Conservation (phyloP, 371 early-diverging fungal genomes). For the Syncephalastrum monosporum region DNA sequence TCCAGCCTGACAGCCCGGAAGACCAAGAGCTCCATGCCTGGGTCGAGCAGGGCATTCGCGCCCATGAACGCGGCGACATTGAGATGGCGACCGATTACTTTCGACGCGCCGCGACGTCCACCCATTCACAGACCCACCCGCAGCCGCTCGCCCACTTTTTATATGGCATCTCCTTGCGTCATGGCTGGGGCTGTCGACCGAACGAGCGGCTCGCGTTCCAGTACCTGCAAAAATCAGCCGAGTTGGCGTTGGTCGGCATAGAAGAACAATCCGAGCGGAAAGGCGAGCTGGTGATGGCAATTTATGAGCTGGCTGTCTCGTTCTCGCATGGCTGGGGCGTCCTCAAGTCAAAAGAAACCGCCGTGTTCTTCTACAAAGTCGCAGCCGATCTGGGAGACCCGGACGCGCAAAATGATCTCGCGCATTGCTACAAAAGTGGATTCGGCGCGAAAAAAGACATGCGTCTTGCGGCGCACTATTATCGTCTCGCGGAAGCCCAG, state of each 20-base stretch:
- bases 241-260: slow-evolving; percentile 57
- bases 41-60: slow-evolving; percentile 22
- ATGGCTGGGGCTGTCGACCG: slow-evolving; percentile 87
- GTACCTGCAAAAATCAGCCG: slow-evolving; percentile 80
- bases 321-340: slow-evolving; percentile 95
- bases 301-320: slow-evolving; percentile 81
- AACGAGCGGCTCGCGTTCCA: slow-evolving; percentile 63
- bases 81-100: slow-evolving; percentile 83
- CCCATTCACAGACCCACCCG: slow-evolving; percentile 35
- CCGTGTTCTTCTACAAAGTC: slow-evolving; percentile 84
- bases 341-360: slow-evolving; percentile 73
- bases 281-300: slow-evolving; percentile 69
- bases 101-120: slow-evolving; percentile 61
- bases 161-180: slow-evolving; percentile 85
- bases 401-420: slow-evolving; percentile 87
- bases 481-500: slow-evolving; percentile 79
- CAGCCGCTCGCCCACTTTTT: slow-evolving; percentile 83
- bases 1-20: neutral
- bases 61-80: slow-evolving; percentile 60
- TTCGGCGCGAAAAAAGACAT: slow-evolving; percentile 84
- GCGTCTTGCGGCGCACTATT: slow-evolving; percentile 80
- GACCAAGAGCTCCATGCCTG: slow-evolving; percentile 4
- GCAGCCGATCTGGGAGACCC: slow-evolving; percentile 89
- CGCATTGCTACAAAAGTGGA: slow-evolving; percentile 75
- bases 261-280: slow-evolving; percentile 44